These are phyloP conservation scores for Phialocephala sp. DNA, from an alignment of 2,329 filamentous ascomycete genomes.

Conservation along the genomic window DNA sequence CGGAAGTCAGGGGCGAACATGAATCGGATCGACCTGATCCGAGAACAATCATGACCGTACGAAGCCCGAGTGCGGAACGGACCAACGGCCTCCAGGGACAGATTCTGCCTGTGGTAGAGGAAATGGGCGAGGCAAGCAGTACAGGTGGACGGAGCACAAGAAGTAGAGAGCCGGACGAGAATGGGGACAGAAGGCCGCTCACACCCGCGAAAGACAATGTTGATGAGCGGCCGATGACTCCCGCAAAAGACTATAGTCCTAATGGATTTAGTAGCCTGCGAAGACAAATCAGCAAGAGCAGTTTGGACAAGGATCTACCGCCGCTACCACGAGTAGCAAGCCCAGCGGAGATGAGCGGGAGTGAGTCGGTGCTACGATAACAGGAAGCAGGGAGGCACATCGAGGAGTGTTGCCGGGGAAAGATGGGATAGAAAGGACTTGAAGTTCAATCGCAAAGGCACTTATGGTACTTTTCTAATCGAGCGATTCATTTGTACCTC, in stretches of 20 bases:
- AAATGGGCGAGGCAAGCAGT: constrained; percentile 79
- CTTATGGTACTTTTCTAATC: constrained; percentile 34
- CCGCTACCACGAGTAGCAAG: constrained; percentile 53
- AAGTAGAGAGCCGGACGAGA: constrained; percentile 47
- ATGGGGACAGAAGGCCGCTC: constrained; percentile 46
- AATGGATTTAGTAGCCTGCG: constrained; percentile 31
- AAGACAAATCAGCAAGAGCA: constrained; percentile 56
- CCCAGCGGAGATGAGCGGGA: constrained; percentile 24
- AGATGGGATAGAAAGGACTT: not conserved
- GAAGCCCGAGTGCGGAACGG: constrained; percentile 62
- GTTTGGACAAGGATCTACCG: constrained; percentile 65
- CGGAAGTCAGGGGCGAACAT: constrained; percentile 45
- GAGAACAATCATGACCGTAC: constrained; percentile 59
- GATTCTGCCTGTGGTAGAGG: constrained; percentile 84
- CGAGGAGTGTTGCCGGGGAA: not conserved
- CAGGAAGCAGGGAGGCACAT: not conserved
- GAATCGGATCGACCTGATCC: constrained; percentile 37
- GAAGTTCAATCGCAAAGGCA: constrained; percentile 21
- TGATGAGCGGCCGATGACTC: constrained; percentile 34
- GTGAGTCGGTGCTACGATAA: constrained; percentile 13
- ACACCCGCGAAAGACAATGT: constrained; percentile 51
- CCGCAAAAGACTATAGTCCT: constrained; percentile 36
- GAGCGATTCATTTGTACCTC: constrained; percentile 23
- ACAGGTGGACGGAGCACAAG: constrained; percentile 63
- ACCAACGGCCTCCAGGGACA: constrained; percentile 58